A percentile compares a stretch with the other conserved stretches of the same genome.
phyloP scores from a whole-genome alignment of 2,329 filamentous ascomycete genomes.

The Blumeria graminis region DNA sequence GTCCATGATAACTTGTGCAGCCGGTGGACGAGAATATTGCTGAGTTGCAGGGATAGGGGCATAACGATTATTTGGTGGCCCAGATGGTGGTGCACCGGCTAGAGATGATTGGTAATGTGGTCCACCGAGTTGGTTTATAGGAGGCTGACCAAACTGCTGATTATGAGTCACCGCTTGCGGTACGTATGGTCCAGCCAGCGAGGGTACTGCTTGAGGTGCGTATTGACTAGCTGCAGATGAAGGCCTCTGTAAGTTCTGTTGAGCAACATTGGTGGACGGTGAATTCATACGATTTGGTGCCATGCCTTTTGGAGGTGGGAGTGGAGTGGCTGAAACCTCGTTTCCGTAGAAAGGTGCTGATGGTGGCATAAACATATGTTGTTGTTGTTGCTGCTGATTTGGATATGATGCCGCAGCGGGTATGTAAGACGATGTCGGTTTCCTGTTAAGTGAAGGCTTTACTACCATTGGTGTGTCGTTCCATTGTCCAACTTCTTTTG shows the following conservation, averaged over 20 bases:
- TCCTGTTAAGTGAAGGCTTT: conserved; percentile 44
- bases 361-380: conserved; percentile 23
- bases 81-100: conserved; percentile 42
- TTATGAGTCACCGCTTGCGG: conserved; percentile 6
- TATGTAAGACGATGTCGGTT: conserved; percentile 47
- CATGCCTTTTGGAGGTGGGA: conserved; percentile 63
- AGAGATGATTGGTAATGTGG: conserved; percentile 67
- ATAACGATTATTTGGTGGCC: conserved; percentile 30
- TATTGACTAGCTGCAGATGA: conserved; percentile 35
- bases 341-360: conserved; percentile 34
- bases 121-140: conserved; percentile 50
- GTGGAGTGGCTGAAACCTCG: conserved; percentile 44
- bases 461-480: conserved; percentile 82
- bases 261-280: conserved; percentile 28
- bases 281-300: conserved; percentile 48
- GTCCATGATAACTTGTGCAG: conserved; percentile 13
- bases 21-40: conserved; percentile 7
- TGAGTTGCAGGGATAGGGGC: conserved; percentile 17
- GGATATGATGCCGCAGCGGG: conserved; percentile 27
- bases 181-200: conserved; percentile 17
- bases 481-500: conserved; percentile 59
- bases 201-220: conserved; percentile 30
- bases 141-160: conserved; percentile 21
- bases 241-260: conserved; percentile 24
- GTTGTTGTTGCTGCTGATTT: conserved; percentile 32